These are phyloP conservation scores for Kalaharituber pfeilii DNA, from an alignment of 2,329 filamentous ascomycete genomes.

Conservation along the genomic window DNA sequence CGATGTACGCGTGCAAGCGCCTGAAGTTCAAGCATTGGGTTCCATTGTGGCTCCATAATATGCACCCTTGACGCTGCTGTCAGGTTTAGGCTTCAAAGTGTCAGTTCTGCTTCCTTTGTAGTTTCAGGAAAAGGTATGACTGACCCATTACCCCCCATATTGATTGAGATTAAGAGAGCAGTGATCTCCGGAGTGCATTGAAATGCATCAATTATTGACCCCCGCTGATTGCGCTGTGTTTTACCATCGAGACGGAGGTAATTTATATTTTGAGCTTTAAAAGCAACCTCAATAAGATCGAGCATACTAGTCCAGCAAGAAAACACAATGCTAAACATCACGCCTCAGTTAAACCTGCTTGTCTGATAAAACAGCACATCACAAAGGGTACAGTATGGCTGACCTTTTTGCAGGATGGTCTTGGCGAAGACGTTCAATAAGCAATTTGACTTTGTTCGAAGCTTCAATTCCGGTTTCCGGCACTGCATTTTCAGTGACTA, in stretches of 20 bases:
- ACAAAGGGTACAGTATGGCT: not conserved
- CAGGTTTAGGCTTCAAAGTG: conserved; percentile 18
- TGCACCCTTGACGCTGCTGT: conserved; percentile 23
- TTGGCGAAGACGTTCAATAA: not conserved
- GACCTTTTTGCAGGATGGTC: not conserved
- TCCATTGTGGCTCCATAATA: conserved; percentile 26
- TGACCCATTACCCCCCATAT: no score
- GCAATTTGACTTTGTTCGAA: not conserved
- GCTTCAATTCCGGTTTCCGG: no score
- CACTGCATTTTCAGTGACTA: no score
- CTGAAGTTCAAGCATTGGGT: conserved; percentile 24
- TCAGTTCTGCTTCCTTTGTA: no score
- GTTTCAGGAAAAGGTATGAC: no score
- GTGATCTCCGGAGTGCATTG: no score
- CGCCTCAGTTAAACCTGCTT: conserved; percentile 1
- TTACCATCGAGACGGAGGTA: conserved; percentile 25
- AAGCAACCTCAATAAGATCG: conserved; percentile 22
- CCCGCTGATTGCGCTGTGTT: no score
- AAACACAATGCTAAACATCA: conserved; percentile 25
- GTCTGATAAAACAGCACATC: no score
- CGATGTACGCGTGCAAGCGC: conserved; percentile 23
- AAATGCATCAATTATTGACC: no score
- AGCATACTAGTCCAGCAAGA: conserved; percentile 27
- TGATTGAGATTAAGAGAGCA: no score
- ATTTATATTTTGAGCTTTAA: conserved; percentile 18